phyloP scores from a whole-genome alignment of 1,284 basidiomycete genomes.

The Gomphus bonarii region DNA sequence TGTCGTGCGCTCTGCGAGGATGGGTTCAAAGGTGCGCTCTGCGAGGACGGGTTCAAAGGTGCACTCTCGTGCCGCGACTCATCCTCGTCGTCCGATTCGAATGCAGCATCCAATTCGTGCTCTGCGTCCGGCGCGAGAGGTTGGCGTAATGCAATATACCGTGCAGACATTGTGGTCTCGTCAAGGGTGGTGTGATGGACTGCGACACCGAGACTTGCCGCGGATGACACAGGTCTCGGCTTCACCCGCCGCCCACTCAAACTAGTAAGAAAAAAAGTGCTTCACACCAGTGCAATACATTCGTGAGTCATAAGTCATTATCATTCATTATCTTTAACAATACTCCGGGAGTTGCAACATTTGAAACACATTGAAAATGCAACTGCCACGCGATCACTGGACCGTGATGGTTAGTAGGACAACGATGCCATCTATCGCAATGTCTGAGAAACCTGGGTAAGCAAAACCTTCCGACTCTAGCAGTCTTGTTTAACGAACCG shows the following conservation, averaged over 20 bases:
- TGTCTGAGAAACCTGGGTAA: constrained; percentile 21
- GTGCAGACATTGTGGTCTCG: constrained; percentile 27
- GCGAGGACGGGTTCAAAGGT: constrained; percentile 22
- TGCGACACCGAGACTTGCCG: neutral
- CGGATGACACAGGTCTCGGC: neutral
- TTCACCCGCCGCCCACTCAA: no score
- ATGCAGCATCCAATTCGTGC: constrained; percentile 57
- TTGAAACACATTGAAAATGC: no score
- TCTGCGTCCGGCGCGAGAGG: constrained; percentile 38
- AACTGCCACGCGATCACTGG: constrained; percentile 13
- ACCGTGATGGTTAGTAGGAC: constrained; percentile 36
- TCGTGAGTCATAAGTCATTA: no score
- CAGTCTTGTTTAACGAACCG: constrained; percentile 18
- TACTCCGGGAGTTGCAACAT: no score
- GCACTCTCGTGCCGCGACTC: constrained; percentile 29
- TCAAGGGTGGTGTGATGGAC: neutral
- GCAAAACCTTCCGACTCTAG: neutral
- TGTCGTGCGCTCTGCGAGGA: constrained; percentile 10
- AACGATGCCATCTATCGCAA: constrained; percentile 37
- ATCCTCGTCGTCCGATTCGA: constrained; percentile 40
- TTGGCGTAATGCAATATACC: constrained; percentile 42
- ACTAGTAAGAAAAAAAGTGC: no score
- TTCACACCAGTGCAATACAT: no score
- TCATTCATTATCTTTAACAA: no score
- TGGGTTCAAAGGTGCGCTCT: constrained; percentile 30